These are phyloP conservation scores for Penicillium soppii DNA, from an alignment of 495 filamentous ascomycete genomes.

Conservation along the genomic window DNA sequence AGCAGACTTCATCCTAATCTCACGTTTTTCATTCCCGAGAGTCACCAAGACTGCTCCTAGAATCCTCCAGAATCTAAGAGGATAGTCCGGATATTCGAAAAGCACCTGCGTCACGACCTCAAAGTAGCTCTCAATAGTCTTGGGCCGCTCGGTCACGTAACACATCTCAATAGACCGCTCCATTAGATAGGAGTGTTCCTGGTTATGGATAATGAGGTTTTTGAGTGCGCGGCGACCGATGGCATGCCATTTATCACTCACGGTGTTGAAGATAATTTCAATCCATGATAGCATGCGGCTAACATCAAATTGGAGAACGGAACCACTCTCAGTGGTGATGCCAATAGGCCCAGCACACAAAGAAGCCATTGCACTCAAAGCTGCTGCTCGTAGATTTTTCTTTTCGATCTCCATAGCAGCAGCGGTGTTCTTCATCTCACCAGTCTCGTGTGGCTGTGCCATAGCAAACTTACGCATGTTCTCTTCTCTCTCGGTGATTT, in stretches of 20 bases:
- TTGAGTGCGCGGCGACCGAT: slow-evolving; percentile 88
- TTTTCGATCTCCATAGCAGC: slow-evolving; percentile 97
- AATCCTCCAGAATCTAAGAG: slow-evolving; percentile 85
- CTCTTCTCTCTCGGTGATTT: slow-evolving; percentile 81
- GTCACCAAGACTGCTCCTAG: slow-evolving; percentile 86
- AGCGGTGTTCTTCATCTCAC: slow-evolving; percentile 70
- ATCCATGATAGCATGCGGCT: slow-evolving; percentile 92
- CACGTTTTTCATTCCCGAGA: slow-evolving; percentile 83
- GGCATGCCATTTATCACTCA: slow-evolving; percentile 85
- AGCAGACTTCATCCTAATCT: slow-evolving; percentile 84
- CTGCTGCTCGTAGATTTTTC: slow-evolving; percentile 82
- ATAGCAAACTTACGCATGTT: slow-evolving; percentile 81
- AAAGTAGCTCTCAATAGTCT: slow-evolving; percentile 92
- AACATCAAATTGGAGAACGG: slow-evolving; percentile 85
- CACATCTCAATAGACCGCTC: slow-evolving; percentile 87
- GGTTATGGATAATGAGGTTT: slow-evolving; percentile 88
- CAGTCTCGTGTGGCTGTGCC: slow-evolving; percentile 59
- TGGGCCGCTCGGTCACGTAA: slow-evolving; percentile 67
- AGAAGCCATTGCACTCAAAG: slow-evolving; percentile 91
- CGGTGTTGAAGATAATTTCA: slow-evolving; percentile 85
- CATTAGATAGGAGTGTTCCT: slow-evolving; percentile 75
- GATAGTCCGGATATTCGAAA: slow-evolving; percentile 73
- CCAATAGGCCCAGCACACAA: slow-evolving; percentile 90
- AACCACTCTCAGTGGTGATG: slow-evolving; percentile 79
- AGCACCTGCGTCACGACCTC: slow-evolving; percentile 87